Percentiles rank a stretch among this genome's conserved stretches.
Conservation (phyloP, 768 basidiomycete species). For the Mycena leptocephala region DNA sequence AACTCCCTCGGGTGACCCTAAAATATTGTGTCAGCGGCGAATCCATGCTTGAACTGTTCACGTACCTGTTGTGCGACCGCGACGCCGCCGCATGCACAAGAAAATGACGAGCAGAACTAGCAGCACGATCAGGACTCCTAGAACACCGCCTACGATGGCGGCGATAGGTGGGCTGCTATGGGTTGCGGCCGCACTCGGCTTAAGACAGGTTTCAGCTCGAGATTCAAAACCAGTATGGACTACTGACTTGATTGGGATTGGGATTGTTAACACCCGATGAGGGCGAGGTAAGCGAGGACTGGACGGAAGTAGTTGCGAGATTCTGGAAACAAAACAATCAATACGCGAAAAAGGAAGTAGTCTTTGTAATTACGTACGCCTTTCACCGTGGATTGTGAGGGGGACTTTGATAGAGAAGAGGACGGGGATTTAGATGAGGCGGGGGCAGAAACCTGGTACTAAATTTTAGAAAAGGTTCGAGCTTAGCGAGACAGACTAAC, state of each 20-base stretch:
- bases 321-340: not conserved
- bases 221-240: not conserved
- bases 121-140: conserved; percentile 8
- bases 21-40: not conserved
- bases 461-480: not conserved
- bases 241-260: not conserved
- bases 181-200: not conserved
- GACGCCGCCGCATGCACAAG: conserved; percentile 16
- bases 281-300: not conserved
- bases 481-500: not conserved
- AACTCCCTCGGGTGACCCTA: not conserved
- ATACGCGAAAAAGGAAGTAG: too few species aligned
- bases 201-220: not conserved
- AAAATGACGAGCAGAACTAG: conserved; percentile 12
- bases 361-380: not conserved
- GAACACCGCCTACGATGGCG: conserved; percentile 30
- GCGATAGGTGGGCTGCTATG: conserved; percentile 5
- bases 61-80: not conserved
- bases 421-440: not conserved
- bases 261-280: not conserved
- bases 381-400: not conserved
- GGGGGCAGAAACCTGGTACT: not conserved
- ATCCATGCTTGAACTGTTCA: not conserved
- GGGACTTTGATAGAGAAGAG: not conserved
- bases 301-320: not conserved